Evolutionary conservation across 225 moss, liverwort and hornwort genomes (phyloP).

Genomic region (Antitrichia curtipendula): DNA sequence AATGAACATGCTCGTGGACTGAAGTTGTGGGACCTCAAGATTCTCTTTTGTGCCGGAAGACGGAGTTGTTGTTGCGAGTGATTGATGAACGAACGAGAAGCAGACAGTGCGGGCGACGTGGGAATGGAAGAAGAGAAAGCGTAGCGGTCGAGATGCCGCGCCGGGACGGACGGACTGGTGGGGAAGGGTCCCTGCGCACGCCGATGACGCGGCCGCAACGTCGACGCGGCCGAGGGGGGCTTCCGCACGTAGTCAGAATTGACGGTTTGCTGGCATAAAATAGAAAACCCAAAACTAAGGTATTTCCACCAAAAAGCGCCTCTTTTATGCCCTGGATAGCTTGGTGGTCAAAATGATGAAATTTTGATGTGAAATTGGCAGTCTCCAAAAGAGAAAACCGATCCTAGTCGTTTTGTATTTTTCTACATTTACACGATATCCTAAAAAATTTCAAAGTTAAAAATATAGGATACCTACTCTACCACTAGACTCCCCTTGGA

Average conservation of each 20-base stretch:
- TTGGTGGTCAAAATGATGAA: background rate
- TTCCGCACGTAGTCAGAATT: background rate
- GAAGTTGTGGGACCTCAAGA: background rate
- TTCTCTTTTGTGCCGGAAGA: background rate
- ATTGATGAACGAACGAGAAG: background rate
- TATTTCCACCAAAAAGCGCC: background rate
- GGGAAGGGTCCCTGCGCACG: background rate
- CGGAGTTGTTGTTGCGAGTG: background rate
- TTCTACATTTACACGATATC: background rate
- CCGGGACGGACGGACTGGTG: background rate
- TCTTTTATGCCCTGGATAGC: accelerated
- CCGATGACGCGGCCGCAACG: background rate
- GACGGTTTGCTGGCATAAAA: background rate
- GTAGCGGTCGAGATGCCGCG: background rate
- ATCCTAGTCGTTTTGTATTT: background rate
- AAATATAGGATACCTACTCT: accelerated
- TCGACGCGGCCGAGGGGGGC: background rate
- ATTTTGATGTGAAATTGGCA: background rate
- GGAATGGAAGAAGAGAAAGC: background rate
- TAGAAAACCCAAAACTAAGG: background rate
- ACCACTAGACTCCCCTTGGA: background rate
- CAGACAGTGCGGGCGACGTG: background rate
- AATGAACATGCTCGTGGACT: background rate
- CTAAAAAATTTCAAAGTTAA: background rate
- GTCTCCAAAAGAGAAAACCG: background rate